A percentile compares a stretch with the other conserved stretches of the same genome.
Conservation (phyloP, 306 rosid species). For the Parietaria judaica region DNA sequence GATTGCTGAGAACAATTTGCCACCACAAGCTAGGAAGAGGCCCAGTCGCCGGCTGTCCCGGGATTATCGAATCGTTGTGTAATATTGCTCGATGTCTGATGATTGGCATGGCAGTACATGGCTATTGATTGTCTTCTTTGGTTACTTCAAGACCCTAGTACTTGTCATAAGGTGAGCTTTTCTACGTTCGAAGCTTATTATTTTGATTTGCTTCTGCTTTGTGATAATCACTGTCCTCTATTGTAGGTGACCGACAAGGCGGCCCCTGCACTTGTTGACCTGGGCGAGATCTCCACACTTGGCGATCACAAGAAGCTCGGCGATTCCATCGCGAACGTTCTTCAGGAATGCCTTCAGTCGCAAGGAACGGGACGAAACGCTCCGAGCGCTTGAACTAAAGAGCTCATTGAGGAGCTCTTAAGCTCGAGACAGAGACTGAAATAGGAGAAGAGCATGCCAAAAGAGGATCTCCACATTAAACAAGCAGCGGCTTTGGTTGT, state of each 20-base stretch:
- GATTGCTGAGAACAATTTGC: conserved; percentile 44
- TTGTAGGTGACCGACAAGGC: conserved; percentile 80
- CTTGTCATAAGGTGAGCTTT: conserved; percentile 27
- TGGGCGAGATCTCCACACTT: conserved; percentile 74
- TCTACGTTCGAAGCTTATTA: conserved; percentile 8
- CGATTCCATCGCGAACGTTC: conserved; percentile 69
- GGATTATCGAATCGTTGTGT: conserved; percentile 35
- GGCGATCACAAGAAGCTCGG: conserved; percentile 95
- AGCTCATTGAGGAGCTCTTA: conserved; percentile 75
- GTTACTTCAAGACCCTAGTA: conserved; percentile 50
- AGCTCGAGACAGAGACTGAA: conserved; percentile 70
- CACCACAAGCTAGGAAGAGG: conserved; percentile 39
- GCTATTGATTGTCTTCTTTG: conserved; percentile 49
- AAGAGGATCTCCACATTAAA: conserved; percentile 31
- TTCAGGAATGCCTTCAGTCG: conserved; percentile 78
- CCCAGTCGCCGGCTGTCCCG: conserved; percentile 24
- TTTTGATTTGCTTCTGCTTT: conserved; percentile 30
- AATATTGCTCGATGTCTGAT: conserved; percentile 46
- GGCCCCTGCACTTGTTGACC: conserved; percentile 82
- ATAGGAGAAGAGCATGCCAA: conserved; percentile 42
- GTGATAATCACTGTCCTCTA: conserved; percentile 28
- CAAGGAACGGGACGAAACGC: conserved; percentile 70
- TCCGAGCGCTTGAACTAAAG: conserved; percentile 49
- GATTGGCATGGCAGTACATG: conserved; percentile 36
- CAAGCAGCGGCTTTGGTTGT: conserved; percentile 72